Evolutionary conservation across 495 filamentous ascomycete genomes (phyloP), one percentile per base, ranked within the genome.

Genomic region (Podospora pseudocomata): DNA sequence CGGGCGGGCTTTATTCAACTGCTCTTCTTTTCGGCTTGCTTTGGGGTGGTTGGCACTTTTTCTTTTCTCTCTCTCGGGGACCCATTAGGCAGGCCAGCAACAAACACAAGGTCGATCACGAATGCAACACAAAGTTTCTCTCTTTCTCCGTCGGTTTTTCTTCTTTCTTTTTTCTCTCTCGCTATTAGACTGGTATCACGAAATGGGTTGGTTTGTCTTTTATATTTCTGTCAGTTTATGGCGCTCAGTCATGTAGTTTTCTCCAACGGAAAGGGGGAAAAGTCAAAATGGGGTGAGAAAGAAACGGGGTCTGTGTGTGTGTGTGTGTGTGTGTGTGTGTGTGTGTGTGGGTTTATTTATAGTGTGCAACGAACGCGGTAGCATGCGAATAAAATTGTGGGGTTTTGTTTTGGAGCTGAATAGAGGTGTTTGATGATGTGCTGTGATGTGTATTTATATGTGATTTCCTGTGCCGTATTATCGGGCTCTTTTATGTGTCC

Each of bases 1-100:
- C 61, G 60, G 59, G 65, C 28, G 55, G 54, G 68, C 49, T 60
- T 70, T 28, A 64, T 30, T 57, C 27, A 61, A 39, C 67, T 72
- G 23, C 55, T 19, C 55, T 58, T 58, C 23, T 26, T 15, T 23
- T 58, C 18, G 55, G 23, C 39, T 18, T 49, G 7, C 15, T 49
- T 49, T 6, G 39, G 39, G 39, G 39, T 16, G 39, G 39, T 49
- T 49, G 39, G 39, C 39, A 49, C 13, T 49, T 11, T 6, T 49
- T 0, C 13, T 49, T 49, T 49, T 16, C 5, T 9, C 39, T 49
- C 15, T 49, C 39, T 49, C 13, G 39, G 39, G 39, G 30, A 49
- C 39, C 39, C 39, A 49, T 49, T 49, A 11, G 39, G 39, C 39
- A 16, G 39, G 39, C 5, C 39, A 49, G 11, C 34, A 49, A 13